phyloP scores from a whole-genome alignment of 2,329 filamentous ascomycete species.

The Phialemoniopsis sp. region DNA sequence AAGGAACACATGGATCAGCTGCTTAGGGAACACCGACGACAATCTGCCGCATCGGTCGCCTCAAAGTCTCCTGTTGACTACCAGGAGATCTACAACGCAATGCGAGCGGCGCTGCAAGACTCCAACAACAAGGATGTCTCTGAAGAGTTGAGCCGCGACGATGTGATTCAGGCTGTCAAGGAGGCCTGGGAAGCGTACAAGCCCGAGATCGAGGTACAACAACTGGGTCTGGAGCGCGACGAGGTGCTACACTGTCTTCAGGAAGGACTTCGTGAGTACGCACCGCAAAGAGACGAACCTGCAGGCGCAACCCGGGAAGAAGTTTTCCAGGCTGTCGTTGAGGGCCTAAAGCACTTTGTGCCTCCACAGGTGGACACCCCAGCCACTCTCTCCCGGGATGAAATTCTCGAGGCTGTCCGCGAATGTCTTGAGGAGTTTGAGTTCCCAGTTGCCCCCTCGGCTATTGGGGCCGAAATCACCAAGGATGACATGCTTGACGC shows the following conservation, averaged over 20 bases:
- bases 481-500: conserved; percentile 61
- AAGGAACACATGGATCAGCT: conserved; percentile 79
- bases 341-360: conserved; percentile 76
- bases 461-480: conserved; percentile 48
- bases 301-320: conserved; percentile 73
- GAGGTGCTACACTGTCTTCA: conserved; percentile 84
- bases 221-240: conserved; percentile 84
- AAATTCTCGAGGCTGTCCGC: conserved; percentile 77
- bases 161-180: conserved; percentile 80
- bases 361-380: conserved; percentile 70
- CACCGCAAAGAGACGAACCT: conserved; percentile 45
- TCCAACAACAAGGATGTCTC: conserved; percentile 33
- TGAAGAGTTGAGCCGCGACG: conserved; percentile 65
- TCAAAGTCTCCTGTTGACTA: conserved; percentile 67
- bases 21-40: conserved; percentile 69
- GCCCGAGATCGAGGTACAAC: conserved; percentile 85
- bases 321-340: conserved; percentile 79
- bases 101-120: conserved; percentile 70
- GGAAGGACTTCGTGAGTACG: conserved; percentile 78
- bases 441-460: conserved; percentile 59
- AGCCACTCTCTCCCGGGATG: conserved; percentile 69
- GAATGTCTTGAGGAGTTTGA: conserved; percentile 86
- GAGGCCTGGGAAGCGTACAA: conserved; percentile 95
- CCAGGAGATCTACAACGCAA: conserved; percentile 80
- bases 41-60: conserved; percentile 59